Conservation (phyloP, 169 alveolate species). For the Neospora caninum region DNA sequence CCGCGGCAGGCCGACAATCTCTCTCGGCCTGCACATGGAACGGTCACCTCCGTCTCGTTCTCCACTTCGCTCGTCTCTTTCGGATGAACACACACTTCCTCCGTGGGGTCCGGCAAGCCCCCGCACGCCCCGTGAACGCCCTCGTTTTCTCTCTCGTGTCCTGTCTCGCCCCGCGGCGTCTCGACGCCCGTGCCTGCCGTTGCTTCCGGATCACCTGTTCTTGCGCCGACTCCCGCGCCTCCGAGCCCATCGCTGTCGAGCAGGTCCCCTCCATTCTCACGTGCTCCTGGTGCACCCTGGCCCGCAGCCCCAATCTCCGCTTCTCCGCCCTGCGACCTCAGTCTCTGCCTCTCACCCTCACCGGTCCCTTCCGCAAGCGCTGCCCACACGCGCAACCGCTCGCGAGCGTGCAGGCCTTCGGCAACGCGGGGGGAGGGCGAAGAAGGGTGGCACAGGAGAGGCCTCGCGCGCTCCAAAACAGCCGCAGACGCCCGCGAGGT, state of each 20-base stretch:
- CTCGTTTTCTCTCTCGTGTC: not conserved
- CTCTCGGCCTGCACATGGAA: not conserved
- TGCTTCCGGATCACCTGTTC: too few species aligned
- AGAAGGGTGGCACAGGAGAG: not conserved
- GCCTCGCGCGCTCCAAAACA: not conserved
- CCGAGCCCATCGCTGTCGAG: too few species aligned
- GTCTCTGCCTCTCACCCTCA: too few species aligned
- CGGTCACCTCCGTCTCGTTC: not conserved
- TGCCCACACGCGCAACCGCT: too few species aligned
- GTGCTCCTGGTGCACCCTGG: too few species aligned
- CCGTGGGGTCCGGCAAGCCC: not conserved
- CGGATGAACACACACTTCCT: not conserved
- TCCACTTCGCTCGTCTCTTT: not conserved
- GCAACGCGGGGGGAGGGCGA: not conserved
- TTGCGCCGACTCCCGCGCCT: too few species aligned
- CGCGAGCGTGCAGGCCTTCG: too few species aligned
- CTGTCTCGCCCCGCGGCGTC: not conserved
- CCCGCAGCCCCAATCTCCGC: too few species aligned
- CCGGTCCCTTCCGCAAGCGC: too few species aligned
- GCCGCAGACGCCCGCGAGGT: constrained; percentile 21
- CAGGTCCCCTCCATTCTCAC: too few species aligned
- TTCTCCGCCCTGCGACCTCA: too few species aligned
- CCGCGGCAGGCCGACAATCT: not conserved
- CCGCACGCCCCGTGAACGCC: not conserved
- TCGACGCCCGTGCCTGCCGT: not conserved